Evolutionary conservation across 169 alveolate species (phyloP).

Genomic region (Perkinsus marinus): DNA sequence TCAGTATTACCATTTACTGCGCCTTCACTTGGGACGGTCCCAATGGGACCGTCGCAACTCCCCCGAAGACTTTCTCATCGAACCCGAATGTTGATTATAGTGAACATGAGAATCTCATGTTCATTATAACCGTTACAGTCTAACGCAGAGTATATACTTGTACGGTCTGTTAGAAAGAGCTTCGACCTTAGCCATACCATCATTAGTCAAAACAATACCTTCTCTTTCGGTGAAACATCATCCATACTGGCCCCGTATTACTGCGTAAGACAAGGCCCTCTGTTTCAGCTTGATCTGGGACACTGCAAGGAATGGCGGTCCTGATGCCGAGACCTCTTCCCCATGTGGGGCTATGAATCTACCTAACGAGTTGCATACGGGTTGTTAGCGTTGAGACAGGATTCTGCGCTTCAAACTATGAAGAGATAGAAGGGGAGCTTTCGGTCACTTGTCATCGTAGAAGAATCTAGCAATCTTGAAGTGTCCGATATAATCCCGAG

Average conservation of each 20-base stretch:
- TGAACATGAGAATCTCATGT: not conserved
- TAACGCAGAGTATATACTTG: not conserved
- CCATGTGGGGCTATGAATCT: not conserved
- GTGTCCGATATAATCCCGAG: too few species aligned
- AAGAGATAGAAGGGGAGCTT: too few species aligned
- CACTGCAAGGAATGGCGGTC: not conserved
- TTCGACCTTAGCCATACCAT: not conserved
- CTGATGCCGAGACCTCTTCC: not conserved
- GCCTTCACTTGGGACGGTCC: too few species aligned
- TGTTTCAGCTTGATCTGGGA: not conserved
- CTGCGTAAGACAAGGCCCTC: not conserved
- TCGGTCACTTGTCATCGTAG: too few species aligned
- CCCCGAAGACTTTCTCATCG: not conserved
- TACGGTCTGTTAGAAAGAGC: not conserved
- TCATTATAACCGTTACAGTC: not conserved
- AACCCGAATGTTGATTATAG: too few species aligned
- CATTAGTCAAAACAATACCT: not conserved
- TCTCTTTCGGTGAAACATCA: not conserved
- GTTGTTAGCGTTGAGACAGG: not conserved
- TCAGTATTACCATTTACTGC: not conserved
- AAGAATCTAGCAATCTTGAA: too few species aligned
- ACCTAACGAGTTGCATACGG: not conserved
- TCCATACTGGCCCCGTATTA: not conserved
- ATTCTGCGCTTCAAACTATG: too few species aligned
- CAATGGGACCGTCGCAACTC: not conserved